Conservation (phyloP, 495 filamentous ascomycete species). For the Xylaria castorea region DNA sequence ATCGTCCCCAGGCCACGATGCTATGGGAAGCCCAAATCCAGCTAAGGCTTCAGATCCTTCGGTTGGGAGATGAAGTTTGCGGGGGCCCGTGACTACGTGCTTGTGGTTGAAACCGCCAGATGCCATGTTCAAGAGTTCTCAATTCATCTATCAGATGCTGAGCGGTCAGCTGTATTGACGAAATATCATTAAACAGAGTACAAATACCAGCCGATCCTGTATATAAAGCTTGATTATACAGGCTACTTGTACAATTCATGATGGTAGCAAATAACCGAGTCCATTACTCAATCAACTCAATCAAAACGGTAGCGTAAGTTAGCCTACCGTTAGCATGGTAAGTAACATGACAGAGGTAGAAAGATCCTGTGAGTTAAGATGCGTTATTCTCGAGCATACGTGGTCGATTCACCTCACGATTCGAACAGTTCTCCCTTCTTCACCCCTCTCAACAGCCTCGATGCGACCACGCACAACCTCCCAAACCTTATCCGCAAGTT, state of each 20-base stretch:
- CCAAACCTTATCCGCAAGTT: constrained; percentile 59
- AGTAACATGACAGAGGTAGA: background rate
- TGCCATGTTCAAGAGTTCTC: background rate
- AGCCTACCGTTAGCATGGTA: background rate
- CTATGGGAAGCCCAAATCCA: background rate
- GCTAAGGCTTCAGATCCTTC: background rate
- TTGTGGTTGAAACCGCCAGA: background rate
- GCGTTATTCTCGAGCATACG: no score
- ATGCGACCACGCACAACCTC: constrained; percentile 53
- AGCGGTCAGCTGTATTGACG: background rate
- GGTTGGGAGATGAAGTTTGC: background rate
- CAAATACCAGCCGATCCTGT: background rate
- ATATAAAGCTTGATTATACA: background rate
- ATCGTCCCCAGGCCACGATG: background rate
- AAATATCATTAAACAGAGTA: background rate
- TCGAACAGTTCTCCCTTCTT: constrained; percentile 52
- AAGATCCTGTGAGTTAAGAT: background rate
- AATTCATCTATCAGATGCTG: background rate
- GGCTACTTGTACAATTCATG: background rate
- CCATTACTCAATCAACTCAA: background rate
- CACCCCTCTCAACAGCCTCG: constrained; percentile 54
- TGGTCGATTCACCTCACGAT: constrained; percentile 41
- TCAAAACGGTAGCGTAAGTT: background rate
- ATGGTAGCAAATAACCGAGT: background rate
- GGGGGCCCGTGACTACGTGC: background rate